Evolutionary conservation across 116 monocot genomes (phyloP), one percentile per base, ranked within the genome.

Genomic region (Phalaenopsis hybrid): DNA sequence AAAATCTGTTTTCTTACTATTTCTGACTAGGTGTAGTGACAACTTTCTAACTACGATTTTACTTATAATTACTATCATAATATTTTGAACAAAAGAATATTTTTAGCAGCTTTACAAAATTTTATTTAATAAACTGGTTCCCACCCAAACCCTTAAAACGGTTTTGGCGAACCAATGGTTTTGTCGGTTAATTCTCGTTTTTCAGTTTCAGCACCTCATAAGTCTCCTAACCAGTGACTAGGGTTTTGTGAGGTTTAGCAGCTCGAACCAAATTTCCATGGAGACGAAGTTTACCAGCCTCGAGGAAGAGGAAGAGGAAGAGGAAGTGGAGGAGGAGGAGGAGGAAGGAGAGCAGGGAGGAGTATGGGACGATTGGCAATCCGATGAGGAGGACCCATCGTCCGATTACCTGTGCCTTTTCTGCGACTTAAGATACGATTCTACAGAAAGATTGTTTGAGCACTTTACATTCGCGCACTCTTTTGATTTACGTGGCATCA

Each of bases 301-400:
- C 12, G 73, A 79, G 6, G 11, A 28, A 63, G 58, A 75, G 6
- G 82, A 86, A 8, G 82, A 82, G 6, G 87, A 63, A 20, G 87
- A 84, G 10, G 41, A 41, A 41, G 41, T 41, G 75, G 83, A 31
- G 84, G 41, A 44, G 75, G 85, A 79, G 76, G 46, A 68, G 73
- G 52, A 57, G 44, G 87, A 90, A 69, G 73, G n/a, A 44, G 87
- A 88, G 81, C 82, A 7, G 9, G 63, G 57, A 41, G 85, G 88
- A 78, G 33, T 25, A 44, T 90, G 90, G 90, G 90, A 86, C 68
- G 90, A 90, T 63, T 90, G 90, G 90, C 69, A 76, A 21, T 85
- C 88, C 1, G 87, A 85, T 28, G 85, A 63, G 8, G 87, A 72
- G 49, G 87, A 83, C 46, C 78, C 81, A 25, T 52, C 63, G 12